Evolutionary conservation across 441 rosid genomes (phyloP), one percentile per base, ranked within the genome.

Genomic region (Populus hybrid): DNA sequence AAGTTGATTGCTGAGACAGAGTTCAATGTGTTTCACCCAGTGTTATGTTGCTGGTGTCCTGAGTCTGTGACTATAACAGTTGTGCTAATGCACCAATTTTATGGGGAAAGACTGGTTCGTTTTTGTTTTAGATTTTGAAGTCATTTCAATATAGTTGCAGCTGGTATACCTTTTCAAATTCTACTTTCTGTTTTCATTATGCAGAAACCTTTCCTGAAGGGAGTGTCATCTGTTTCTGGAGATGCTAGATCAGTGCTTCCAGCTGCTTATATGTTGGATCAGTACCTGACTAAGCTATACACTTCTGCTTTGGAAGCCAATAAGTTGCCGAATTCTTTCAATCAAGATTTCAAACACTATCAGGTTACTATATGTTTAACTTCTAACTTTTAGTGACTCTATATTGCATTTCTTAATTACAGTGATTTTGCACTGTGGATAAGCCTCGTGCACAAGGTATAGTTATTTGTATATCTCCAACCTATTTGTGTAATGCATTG

Each of bases 61-160:
- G 93, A 93, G 76, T 91, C 93, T 83, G 78, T 93, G 85, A 86
- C 82, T 84, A 85, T 89, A 53, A 88, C 97, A 36, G 85, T 89
- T 76, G 85, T 85, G 80, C 73, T 84, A 74, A 83, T 97, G 86
- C 97, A 97, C 84, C 90, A 89, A 70, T 89, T 86, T 83, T 97
- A 88, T 83, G 97, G 98, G 86, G 92, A 90, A 90, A 91, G 88
- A 89, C 90, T 97, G 99, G 99, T 97, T 82, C 78, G 97, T 83
- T 77, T 72, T 59, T 68, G 40, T 74, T 80, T 7, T 77, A 74
- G 69, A 28, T 40, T 32, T 68, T 42, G 23, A 71, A 61, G 66
- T 69, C 14, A 2, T 77, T 72, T 75, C n/a, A 32, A 7, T 74
- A 40, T 81, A 8, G 65, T 78, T 53, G 61, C 71, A 30, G 32